phyloP scores from a whole-genome alignment of 1,139 yeast genomes.

The Protomyces inouyei region DNA sequence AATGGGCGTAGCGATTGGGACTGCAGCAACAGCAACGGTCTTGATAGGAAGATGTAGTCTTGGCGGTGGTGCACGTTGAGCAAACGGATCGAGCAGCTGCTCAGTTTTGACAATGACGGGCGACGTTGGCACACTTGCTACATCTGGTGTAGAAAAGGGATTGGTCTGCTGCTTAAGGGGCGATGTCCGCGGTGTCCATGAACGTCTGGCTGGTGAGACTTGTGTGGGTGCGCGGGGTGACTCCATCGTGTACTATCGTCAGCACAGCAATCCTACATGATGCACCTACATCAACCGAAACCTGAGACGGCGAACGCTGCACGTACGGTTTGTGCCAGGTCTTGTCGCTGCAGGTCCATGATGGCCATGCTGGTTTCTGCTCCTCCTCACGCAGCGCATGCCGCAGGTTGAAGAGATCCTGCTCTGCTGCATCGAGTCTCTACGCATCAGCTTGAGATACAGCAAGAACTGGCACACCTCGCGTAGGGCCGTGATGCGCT shows the following conservation, averaged over 20 bases:
- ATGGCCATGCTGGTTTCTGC: not conserved
- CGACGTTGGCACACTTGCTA: not conserved
- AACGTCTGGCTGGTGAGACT: not conserved
- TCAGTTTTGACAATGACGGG: not conserved
- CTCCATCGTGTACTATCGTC: not conserved
- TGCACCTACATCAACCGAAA: not conserved
- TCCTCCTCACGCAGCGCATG: not conserved
- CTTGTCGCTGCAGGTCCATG: not conserved
- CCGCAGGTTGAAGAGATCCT: slow-evolving; percentile 9
- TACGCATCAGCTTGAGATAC: not conserved
- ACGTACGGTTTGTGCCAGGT: not conserved
- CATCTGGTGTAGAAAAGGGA: not conserved
- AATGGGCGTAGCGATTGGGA: not conserved
- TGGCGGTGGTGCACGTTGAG: not conserved
- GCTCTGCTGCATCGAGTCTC: slow-evolving; percentile 16
- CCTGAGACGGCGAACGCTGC: not conserved
- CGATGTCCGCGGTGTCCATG: not conserved
- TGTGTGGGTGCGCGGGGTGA: not conserved
- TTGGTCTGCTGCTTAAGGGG: not conserved
- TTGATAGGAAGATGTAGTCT: not conserved
- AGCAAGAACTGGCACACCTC: not conserved
- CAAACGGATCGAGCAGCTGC: not conserved
- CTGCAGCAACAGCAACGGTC: not conserved
- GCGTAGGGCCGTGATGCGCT: not conserved
- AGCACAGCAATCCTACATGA: not conserved